Base-by-base conservation (phyloP, 305 asterid species). In the Fraxinus albicans region DNA sequence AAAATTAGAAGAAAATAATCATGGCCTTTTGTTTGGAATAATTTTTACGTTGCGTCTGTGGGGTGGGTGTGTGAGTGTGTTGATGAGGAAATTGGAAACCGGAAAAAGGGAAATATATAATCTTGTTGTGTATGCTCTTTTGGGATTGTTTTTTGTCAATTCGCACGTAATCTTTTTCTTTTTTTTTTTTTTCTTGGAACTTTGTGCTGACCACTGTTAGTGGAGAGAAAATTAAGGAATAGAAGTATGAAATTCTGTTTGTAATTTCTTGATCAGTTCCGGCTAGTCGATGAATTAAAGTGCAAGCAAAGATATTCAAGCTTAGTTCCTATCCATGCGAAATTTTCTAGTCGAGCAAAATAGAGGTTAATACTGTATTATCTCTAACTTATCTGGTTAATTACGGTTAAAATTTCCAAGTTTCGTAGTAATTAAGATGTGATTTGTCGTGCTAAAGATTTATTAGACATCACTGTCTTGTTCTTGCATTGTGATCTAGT, bases 401-500 rank as follows among this genome's bases (percentile, higher is more conserved):
- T 7, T 40, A 77, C 8, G 13, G 69, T 47, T 40, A 76, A 44
- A 42, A 33, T 9, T 40, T 76, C 33, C 31, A 23, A 42, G 58
- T 23, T 42, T 50, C 21, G 40, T 19, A 27, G 69, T 77, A 47
- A 60, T 77, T 77, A 80, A 60, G 82, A 81, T 84, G 36, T 79
- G 83, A 77, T 80, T 87, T 85, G 88, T 83, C 81, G 36, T 79
- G 73, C 78, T 73, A 70, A 47, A 42, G 88, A 82, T 86, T 86
- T 88, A 73, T 81, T 80, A 81, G 87, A 83, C 85, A 50, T 83
- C 85, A 80, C 79, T 84, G 89, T 84, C 86, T 60, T 79, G 82
- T 83, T 77, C 83, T 86, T 31, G 44, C 77, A 85, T 87, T 85
- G 82, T 77, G 82, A 87, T 80, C 86, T 72, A 78, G 82, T 84